Conservation (phyloP, 192 early-diverging fungal species). For the Neocallimastix lanati region DNA sequence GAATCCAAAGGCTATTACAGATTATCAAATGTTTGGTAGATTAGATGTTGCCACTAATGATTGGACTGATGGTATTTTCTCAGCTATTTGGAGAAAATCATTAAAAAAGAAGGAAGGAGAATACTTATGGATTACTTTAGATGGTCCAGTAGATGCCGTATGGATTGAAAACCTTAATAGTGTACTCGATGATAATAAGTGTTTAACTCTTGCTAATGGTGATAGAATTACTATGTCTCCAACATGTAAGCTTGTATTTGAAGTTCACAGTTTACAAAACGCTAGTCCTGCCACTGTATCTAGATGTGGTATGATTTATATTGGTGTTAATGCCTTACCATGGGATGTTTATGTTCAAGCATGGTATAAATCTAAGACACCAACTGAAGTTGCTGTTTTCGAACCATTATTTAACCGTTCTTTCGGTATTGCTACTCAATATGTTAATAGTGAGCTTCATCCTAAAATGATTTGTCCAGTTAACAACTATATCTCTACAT, state of each 20-base stretch:
- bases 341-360: constrained; percentile 46
- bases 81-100: constrained; percentile 41
- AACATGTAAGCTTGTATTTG: constrained; percentile 40
- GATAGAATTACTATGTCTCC: constrained; percentile 43
- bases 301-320: constrained; percentile 50
- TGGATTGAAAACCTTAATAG: constrained; percentile 40
- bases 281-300: constrained; percentile 43
- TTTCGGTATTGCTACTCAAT: constrained; percentile 20
- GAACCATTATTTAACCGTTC: constrained; percentile 28
- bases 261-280: constrained; percentile 38
- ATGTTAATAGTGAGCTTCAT: constrained; percentile 23
- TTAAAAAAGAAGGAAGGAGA: constrained; percentile 33
- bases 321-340: constrained; percentile 39
- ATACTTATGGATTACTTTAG: constrained; percentile 39
- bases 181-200: constrained; percentile 48
- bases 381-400: constrained; percentile 29
- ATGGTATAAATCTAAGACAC: constrained; percentile 33
- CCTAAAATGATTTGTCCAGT: constrained; percentile 37
- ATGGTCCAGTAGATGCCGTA: constrained; percentile 46
- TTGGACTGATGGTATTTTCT: constrained; percentile 52
- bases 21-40: constrained; percentile 48
- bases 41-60: constrained; percentile 47
- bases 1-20: constrained; percentile 49
- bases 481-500: constrained; percentile 26
- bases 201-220: constrained; percentile 43